Conservation (phyloP, 73 alveolate genomes). For the Paramecium sonneborni region DNA sequence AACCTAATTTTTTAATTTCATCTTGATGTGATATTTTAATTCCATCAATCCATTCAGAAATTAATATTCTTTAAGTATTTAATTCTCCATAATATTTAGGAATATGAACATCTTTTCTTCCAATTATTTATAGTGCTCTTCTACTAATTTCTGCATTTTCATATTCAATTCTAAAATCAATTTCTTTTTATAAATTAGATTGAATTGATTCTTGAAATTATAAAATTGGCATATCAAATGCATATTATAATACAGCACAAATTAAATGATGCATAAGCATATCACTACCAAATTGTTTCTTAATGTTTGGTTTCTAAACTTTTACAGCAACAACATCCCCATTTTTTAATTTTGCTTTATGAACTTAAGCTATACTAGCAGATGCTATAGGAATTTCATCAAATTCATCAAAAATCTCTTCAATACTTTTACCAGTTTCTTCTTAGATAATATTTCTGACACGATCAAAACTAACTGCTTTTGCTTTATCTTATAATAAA, state of each 20-base stretch:
- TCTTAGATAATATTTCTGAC: conserved; percentile 51
- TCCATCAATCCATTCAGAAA: conserved; percentile 79
- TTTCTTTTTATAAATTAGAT: conserved; percentile 68
- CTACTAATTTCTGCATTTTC: conserved; percentile 70
- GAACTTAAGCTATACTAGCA: conserved; percentile 84
- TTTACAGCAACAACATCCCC: conserved; percentile 82
- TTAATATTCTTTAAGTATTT: conserved; percentile 54
- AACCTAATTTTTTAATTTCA: conserved; percentile 50
- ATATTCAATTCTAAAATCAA: conserved; percentile 74
- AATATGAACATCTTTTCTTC: conserved; percentile 67
- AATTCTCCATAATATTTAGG: conserved; percentile 49
- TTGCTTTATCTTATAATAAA: conserved; percentile 59
- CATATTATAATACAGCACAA: conserved; percentile 32
- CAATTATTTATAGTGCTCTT: conserved; percentile 10
- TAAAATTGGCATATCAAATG: conserved; percentile 58
- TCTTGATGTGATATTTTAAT: conserved; percentile 73
- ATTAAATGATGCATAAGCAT: conserved; percentile 66
- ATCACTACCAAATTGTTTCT: conserved; percentile 69
- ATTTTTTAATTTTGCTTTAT: conserved; percentile 75
- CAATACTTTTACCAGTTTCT: conserved; percentile 70
- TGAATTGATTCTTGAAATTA: conserved; percentile 62
- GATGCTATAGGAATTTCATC: conserved; percentile 78
- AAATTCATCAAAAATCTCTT: conserved; percentile 75
- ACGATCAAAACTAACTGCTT: conserved; percentile 48
- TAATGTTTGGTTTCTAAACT: conserved; percentile 74